Conservation (phyloP, 805 yeast species). For the Candida coquimbonensis region DNA sequence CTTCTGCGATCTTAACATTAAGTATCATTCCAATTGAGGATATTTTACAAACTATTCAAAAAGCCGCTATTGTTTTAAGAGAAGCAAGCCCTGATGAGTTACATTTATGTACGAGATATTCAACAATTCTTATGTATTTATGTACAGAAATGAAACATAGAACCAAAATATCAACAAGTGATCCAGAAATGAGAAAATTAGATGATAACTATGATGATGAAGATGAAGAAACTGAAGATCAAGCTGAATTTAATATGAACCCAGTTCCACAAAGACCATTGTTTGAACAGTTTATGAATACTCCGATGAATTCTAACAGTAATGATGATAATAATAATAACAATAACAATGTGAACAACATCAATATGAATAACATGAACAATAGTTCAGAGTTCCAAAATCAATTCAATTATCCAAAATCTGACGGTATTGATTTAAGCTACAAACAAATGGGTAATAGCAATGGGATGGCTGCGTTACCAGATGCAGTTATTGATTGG, state of each 20-base stretch:
- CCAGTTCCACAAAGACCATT: constrained; percentile 4
- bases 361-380: background rate
- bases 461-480: constrained; percentile 8
- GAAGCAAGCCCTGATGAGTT: constrained; percentile 88
- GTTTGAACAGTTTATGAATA: background rate
- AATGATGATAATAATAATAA: background rate
- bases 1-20: constrained; percentile 42
- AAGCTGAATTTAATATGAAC: background rate
- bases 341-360: background rate
- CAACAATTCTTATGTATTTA: constrained; percentile 67
- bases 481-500: constrained; percentile 41
- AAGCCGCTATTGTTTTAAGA: constrained; percentile 64
- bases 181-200: constrained; percentile 22
- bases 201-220: constrained; percentile 19
- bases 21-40: constrained; percentile 68
- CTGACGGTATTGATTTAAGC: constrained; percentile 10
- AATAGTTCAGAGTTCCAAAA: background rate
- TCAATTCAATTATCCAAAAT: background rate
- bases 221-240: constrained; percentile 4
- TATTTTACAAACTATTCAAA: constrained; percentile 57
- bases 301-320: background rate
- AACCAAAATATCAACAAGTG: constrained; percentile 24
- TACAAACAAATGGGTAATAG: constrained; percentile 18
- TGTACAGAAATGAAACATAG: constrained; percentile 66
- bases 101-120: constrained; percentile 75